phyloP scores from a whole-genome alignment of 2,329 filamentous ascomycete species.

The Fusarium coicis region DNA sequence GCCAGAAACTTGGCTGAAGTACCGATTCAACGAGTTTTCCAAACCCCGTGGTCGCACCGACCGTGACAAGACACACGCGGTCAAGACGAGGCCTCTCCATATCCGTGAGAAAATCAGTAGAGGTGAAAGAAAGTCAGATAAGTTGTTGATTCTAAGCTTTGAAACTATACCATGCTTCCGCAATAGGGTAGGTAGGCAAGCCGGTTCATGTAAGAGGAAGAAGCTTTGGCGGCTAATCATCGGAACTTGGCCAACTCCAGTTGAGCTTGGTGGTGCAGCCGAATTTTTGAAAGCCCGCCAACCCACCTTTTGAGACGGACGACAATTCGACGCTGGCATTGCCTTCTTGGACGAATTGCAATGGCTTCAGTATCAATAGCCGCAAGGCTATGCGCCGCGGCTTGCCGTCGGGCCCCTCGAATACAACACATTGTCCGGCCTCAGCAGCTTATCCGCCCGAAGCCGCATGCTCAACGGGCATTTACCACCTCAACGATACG shows the following conservation, averaged over 20 bases:
- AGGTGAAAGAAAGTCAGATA: not conserved
- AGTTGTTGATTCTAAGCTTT: not conserved
- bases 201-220: constrained; percentile 19
- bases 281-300: constrained; percentile 48
- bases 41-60: constrained; percentile 92
- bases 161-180: not conserved
- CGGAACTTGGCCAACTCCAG: constrained; percentile 24
- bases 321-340: constrained; percentile 40
- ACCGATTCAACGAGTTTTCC: constrained; percentile 74
- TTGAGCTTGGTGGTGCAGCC: constrained; percentile 35
- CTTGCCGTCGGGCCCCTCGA: constrained; percentile 47
- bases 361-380: constrained; percentile 55
- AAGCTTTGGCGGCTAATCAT: constrained; percentile 39
- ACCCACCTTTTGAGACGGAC: constrained; percentile 28
- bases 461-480: constrained; percentile 36
- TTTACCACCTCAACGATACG: constrained; percentile 49
- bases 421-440: constrained; percentile 38
- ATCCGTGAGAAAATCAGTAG: constrained; percentile 6
- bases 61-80: constrained; percentile 81
- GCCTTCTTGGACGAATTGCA: constrained; percentile 38
- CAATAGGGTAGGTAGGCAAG: constrained; percentile 15
- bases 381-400: constrained; percentile 50
- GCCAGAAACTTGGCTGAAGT: constrained; percentile 70
- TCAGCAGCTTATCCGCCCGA: constrained; percentile 41
- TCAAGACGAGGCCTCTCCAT: constrained; percentile 11